Base-by-base conservation (phyloP, 129 eudicot species). In the Mikania micrantha region DNA sequence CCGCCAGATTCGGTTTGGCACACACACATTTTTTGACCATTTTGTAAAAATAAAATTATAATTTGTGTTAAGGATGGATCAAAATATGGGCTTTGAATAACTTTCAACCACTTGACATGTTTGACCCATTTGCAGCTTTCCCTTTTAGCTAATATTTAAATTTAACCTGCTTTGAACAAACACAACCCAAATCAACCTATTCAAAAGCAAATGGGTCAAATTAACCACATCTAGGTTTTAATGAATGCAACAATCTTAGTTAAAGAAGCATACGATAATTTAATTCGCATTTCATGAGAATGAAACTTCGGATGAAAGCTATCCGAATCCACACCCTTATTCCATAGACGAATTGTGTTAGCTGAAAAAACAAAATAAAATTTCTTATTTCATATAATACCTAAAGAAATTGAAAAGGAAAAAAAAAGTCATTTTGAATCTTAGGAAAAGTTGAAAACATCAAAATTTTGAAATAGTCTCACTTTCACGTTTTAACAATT, bases 311-410 rank as follows among this genome's bases (percentile, higher is more conserved):
- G 99, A 69, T 94, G 87, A 69, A 94, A 94, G 85, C 99, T 87
- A 64, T 94, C 99, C n/a, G 99, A 94, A 78, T 94, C 99, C 40
- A 94, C 99, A 66, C 97, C 99, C 81, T 94, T 94, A 73, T 94
- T 94, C 99, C 99, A 94, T 58, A 89, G 85, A 22, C 99, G 96
- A 61, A 94, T 94, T 54, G 73, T 70, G 77, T 90, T 87, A 41
- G 85, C 99, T 94, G 90, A 47, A 75, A 66, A 78, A 22, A 4
- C 15, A 22, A 75, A 45, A 20, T 0, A 42, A 31, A 24, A 67
- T 2, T 3, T 36, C 41, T 28, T 67, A 36, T 41, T 54, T 40
- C 25, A n/a, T 21, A 49, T 12, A 50, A 21, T 22, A 67, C 12
- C 22, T 36, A 50, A 67, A 22, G 39, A 32, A 5, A 31, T 10